A percentile compares a stretch with the other conserved stretches of the same genome.
phyloP scores from a whole-genome alignment of 345 rosid species.

The Ceriops decandra region DNA sequence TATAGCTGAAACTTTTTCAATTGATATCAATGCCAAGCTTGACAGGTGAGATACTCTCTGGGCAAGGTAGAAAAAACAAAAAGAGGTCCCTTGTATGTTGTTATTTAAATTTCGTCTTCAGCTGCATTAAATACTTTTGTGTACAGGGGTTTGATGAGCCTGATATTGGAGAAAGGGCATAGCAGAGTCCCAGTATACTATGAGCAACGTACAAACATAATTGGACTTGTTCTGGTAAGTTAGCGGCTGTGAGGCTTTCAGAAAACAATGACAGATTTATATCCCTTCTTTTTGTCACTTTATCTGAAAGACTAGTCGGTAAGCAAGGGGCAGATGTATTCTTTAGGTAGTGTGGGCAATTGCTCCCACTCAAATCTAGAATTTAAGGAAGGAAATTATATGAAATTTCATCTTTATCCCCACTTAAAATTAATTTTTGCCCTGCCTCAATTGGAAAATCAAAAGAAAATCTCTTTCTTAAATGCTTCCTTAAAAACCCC shows the following conservation, averaged over 20 bases:
- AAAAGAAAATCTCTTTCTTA: no score
- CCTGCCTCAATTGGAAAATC: no score
- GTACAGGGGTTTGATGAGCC: conserved; percentile 64
- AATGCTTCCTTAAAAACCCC: no score
- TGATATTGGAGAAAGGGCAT: conserved; percentile 92
- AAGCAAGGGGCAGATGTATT: not conserved
- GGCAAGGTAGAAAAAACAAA: conserved; percentile 11
- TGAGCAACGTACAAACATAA: conserved; percentile 84
- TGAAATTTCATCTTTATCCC: no score
- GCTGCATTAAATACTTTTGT: conserved; percentile 18
- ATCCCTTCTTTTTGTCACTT: not conserved
- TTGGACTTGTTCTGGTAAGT: conserved; percentile 81
- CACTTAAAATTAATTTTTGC: no score
- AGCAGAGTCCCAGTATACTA: conserved; percentile 97
- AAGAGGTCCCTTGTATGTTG: conserved; percentile 4
- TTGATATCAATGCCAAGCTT: conserved; percentile 79
- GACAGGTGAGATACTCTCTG: conserved; percentile 51
- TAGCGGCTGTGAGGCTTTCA: not conserved
- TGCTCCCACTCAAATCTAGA: no score
- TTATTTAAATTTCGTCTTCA: conserved; percentile 12
- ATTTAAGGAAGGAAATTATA: no score
- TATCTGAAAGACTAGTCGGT: not conserved
- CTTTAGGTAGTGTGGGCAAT: not conserved
- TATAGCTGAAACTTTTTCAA: conserved; percentile 65
- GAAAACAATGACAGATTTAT: conserved; percentile 1